Base-by-base conservation (phyloP, 2,329 filamentous ascomycete species). In the Alternaria arborescens region DNA sequence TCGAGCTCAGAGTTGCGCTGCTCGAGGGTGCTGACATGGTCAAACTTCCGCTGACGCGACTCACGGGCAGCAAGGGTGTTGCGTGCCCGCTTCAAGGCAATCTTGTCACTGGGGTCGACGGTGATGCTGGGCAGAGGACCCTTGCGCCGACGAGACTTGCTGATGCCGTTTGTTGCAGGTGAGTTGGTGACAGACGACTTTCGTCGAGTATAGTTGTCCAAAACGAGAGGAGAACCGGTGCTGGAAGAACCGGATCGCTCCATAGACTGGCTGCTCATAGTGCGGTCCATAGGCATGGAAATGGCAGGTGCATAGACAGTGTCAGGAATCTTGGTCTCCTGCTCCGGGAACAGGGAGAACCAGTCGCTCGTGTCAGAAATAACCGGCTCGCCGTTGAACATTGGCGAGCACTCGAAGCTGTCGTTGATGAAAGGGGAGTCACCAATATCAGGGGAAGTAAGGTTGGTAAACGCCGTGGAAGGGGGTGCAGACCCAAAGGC, bases 31-130 rank as follows among this genome's bases (percentile, higher is more conserved):
- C 91, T 89, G 62, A 94, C 84, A 69, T 89, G 87, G 76, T 90
- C 85, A 58, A 92, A 88, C 83, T 97, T 97, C 68, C 93, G 90
- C 74, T 93, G 90, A 53, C 94, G 90, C 61, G 93, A 97, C 82
- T 97, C 97, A 68, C 94, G 93, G 71, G 94, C 94, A 18, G 94
- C 94, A 78, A 96, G 87, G 8, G 93, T 97, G 79, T 97, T 98
- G 69, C 93, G 91, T 52, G 93, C 94, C 78, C 94, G 91, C 88
- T 97, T 97, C 85, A 94, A 87, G 20, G 92, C 93, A n/a, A 91
- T 78, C 10, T 86, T 87, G 73, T 97, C 94, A 42, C 71, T 81
- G 1, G 89, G 87, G 69, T 97, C 92, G 38, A 93, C 87, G 62
- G 90, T 82, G 76, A 97, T 94, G 7, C 90, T 89, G 64, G 91